phyloP scores from a whole-genome alignment of 2,329 filamentous ascomycete genomes.

The Dactylellina parvicollis region DNA sequence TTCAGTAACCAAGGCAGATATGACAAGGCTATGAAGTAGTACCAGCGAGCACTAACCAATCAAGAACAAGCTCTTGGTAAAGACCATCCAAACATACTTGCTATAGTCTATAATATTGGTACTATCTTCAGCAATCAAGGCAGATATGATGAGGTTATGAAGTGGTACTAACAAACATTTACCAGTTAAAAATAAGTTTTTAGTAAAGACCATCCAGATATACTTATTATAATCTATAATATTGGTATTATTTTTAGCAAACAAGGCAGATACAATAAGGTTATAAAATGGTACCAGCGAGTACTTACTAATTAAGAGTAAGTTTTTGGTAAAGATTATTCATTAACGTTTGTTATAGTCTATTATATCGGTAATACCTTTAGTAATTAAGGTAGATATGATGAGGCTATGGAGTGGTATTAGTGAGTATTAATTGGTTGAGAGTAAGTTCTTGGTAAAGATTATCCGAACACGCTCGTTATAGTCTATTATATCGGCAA shows the following conservation, averaged over 20 bases:
- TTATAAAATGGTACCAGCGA: no score
- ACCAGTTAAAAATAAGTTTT: no score
- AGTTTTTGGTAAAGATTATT: no score
- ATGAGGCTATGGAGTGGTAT: slow-evolving; percentile 20
- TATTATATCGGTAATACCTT: slow-evolving; percentile 33
- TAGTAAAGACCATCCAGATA: no score
- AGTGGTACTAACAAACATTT: no score
- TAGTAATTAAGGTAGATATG: slow-evolving; percentile 22
- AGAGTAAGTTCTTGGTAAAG: slow-evolving; percentile 13
- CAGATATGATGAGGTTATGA: no score
- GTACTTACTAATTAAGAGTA: no score
- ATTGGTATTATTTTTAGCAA: no score
- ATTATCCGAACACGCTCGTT: not conserved
- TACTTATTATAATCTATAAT: no score
- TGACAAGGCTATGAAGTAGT: slow-evolving; percentile 39
- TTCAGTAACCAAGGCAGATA: slow-evolving; percentile 16
- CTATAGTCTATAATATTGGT: no score
- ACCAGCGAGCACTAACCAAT: slow-evolving; percentile 19
- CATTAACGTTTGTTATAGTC: slow-evolving; percentile 12
- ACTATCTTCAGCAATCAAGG: no score
- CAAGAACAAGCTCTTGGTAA: slow-evolving; percentile 34
- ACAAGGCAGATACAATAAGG: no score
- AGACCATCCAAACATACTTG: slow-evolving; percentile 12
- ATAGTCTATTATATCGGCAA: not conserved
- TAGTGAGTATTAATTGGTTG: slow-evolving; percentile 11